These are phyloP conservation scores for Pseudogymnoascus sp. DNA, from an alignment of 2,329 filamentous ascomycete species.

Conservation along the genomic window DNA sequence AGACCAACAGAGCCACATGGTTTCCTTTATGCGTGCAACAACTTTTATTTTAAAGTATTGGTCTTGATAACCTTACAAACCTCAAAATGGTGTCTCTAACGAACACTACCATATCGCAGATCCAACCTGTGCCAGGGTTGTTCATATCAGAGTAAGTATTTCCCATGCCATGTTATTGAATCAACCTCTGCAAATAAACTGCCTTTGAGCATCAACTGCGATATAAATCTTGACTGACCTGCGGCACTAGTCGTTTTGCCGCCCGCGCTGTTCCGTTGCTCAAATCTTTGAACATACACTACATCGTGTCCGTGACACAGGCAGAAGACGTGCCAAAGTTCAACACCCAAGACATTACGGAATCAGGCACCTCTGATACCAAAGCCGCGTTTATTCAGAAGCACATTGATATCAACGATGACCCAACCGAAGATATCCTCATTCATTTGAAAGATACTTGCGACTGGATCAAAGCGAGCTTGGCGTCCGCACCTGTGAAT, in stretches of 20 bases:
- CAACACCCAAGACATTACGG: neutral
- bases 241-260: slow-evolving; percentile 11
- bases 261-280: slow-evolving; percentile 11
- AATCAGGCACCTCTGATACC: neutral
- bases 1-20: neutral
- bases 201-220: neutral
- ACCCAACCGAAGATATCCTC: slow-evolving; percentile 20
- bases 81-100: neutral
- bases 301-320: slow-evolving; percentile 12
- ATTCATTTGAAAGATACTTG: slow-evolving; percentile 17
- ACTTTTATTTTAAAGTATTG: neutral
- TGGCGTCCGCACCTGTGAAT: neutral
- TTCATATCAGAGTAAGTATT: neutral
- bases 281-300: neutral
- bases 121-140: neutral
- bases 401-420: slow-evolving; percentile 21
- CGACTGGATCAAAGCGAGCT: slow-evolving; percentile 20
- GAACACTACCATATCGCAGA: neutral
- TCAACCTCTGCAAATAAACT: neutral
- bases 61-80: neutral
- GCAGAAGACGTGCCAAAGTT: slow-evolving; percentile 11
- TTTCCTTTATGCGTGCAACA: neutral
- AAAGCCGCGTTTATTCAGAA: slow-evolving; percentile 7
- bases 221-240: neutral
- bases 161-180: neutral